Conservation (phyloP, 2,329 filamentous ascomycete species). For the Blastomyces parvus region DNA sequence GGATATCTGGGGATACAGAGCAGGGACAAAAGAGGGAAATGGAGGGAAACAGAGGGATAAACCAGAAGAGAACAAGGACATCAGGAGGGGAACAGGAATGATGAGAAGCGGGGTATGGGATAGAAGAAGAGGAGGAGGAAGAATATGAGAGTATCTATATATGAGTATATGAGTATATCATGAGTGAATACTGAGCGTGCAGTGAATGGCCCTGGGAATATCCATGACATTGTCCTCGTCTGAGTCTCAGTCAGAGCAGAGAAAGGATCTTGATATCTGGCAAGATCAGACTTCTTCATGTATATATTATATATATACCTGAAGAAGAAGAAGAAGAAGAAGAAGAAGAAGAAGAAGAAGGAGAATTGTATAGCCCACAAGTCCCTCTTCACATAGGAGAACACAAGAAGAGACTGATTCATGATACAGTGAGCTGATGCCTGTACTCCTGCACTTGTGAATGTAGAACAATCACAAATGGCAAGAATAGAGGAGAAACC, state of each 20-base stretch:
- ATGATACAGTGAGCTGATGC: neutral
- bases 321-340: too few relatives aligned
- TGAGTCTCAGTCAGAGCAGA: neutral
- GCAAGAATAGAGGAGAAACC: neutral
- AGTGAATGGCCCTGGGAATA: neutral
- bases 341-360: too few relatives aligned
- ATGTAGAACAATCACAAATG: neutral
- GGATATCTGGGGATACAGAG: neutral
- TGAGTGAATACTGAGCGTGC: neutral
- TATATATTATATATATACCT: too few relatives aligned
- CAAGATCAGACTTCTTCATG: neutral
- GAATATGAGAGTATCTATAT: too few relatives aligned
- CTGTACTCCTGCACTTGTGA: neutral
- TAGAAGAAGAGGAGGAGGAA: too few relatives aligned
- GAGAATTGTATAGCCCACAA: neutral
- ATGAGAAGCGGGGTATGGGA: neutral
- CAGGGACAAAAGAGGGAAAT: constrained; percentile 1
- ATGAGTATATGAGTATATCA: too few relatives aligned
- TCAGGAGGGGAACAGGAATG: neutral
- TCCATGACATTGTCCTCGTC: too few relatives aligned
- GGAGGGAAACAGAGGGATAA: neutral
- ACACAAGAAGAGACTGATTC: neutral
- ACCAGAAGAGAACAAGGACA: neutral
- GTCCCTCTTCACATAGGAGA: neutral
- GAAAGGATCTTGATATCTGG: too few relatives aligned